A percentile compares a stretch with the other conserved stretches of the same genome.
These are phyloP conservation scores for Alternaria alternata DNA, from an alignment of 2,329 filamentous ascomycete species.

Conservation along the genomic window DNA sequence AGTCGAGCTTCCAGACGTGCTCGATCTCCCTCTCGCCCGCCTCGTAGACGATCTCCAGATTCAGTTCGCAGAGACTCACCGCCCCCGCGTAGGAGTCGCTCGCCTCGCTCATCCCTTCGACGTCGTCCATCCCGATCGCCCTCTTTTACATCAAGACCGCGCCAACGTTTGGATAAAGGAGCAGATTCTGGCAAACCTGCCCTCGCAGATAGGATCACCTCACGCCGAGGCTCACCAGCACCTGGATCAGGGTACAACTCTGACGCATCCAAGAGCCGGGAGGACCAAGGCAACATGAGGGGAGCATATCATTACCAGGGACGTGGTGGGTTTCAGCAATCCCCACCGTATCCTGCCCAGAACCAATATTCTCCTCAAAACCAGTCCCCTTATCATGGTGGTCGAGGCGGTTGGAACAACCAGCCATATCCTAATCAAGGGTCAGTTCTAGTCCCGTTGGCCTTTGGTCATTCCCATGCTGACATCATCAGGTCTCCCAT, in stretches of 20 bases:
- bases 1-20: slow-evolving; percentile 35
- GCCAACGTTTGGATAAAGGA: slow-evolving; percentile 30
- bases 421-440: slow-evolving; percentile 56
- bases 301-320: slow-evolving; percentile 47
- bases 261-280: slow-evolving; percentile 38
- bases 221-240: slow-evolving; percentile 38
- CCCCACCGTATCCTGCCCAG: slow-evolving; percentile 66
- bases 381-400: slow-evolving; percentile 66
- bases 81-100: slow-evolving; percentile 31
- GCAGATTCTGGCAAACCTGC: slow-evolving; percentile 19
- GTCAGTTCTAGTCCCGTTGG: slow-evolving; percentile 51
- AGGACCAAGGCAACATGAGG: slow-evolving; percentile 46
- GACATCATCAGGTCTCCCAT: slow-evolving; percentile 53
- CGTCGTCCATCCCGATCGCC: slow-evolving; percentile 44
- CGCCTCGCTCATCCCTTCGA: slow-evolving; percentile 34
- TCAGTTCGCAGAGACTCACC: slow-evolving; percentile 37
- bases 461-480: slow-evolving; percentile 14
- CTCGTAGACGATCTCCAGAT: slow-evolving; percentile 40
- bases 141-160: slow-evolving; percentile 23
- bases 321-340: slow-evolving; percentile 60
- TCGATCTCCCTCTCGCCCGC: slow-evolving; percentile 48
- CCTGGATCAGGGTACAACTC: slow-evolving; percentile 42
- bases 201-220: slow-evolving; percentile 23
- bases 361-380: slow-evolving; percentile 69
- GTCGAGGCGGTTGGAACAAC: slow-evolving; percentile 63